Base-by-base conservation (phyloP, 176 grass and related monocot genomes). In the Carex littledalei region DNA sequence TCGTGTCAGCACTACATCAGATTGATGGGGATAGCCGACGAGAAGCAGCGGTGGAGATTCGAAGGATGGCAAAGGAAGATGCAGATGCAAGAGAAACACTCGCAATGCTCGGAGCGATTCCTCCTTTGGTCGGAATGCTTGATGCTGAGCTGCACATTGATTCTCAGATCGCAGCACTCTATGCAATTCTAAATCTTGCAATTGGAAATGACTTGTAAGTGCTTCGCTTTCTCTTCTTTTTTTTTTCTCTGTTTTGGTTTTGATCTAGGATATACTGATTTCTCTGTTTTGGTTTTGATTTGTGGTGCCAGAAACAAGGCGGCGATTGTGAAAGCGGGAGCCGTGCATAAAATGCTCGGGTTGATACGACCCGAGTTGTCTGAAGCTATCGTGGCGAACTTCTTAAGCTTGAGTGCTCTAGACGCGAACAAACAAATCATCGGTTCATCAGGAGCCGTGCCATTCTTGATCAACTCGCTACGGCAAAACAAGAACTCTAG, bases 151-250 rank as follows among this genome's bases (percentile, higher is more conserved):
- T 47, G 0, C 83, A 84, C 14, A 71, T 59, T 5, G 87, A 92
- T 35, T 13, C 78, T 29, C 90, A 82, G 65, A 65, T 87, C 41
- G 83, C 84, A 0, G 93, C 88, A 15, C 90, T 99, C 32, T 99
- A 99, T 76, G 96, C 96, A 62, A 79, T 98, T 32, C 96, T 99
- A 37, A 99, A 99, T 86, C 53, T 95, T 34, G 96, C 86, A 14
- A 94, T 99, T 83, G 93, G 93, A 76, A 89, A 99, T 78, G 96
- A 99, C 85, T 32, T 91, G 96, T 99, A 87, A 95, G 91, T 87
- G 16, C 8, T 58, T 54, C 1, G 35, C 14, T 49, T 5, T 1
- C 56, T n/a, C 84, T 85, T 85, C n/a, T 91, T 81, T 88, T 77
- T 77, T 56, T 75, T 37, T 87, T 91, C 77, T 88, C 76, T 77